phyloP scores from a whole-genome alignment of 345 rosid genomes.

The Nephelium lappaceum region DNA sequence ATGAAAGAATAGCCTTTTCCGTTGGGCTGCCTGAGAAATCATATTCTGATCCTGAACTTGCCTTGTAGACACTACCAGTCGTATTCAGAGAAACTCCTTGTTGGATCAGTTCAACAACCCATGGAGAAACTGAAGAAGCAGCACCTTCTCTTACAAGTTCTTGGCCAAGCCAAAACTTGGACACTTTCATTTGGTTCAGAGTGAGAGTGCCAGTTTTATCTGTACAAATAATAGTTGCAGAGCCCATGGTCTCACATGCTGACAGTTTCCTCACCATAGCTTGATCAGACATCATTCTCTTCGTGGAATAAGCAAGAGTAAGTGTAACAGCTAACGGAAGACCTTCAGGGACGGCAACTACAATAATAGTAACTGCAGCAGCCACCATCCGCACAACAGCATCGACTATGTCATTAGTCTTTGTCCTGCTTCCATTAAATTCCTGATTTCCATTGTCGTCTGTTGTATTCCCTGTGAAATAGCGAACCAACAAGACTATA shows the following conservation, averaged over 20 bases:
- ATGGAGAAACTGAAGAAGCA: constrained; percentile 9
- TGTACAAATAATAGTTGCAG: constrained; percentile 44
- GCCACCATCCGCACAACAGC: constrained; percentile 39
- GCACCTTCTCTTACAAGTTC: neutral
- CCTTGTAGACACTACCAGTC: constrained; percentile 26
- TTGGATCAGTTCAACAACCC: constrained; percentile 31
- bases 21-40: constrained; percentile 45
- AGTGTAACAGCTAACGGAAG: constrained; percentile 46
- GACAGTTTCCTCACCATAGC: constrained; percentile 47
- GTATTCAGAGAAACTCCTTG: constrained; percentile 46
- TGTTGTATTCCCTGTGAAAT: constrained; percentile 41
- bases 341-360: constrained; percentile 51
- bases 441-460: constrained; percentile 34
- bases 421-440: constrained; percentile 29
- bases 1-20: constrained; percentile 48
- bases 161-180: constrained; percentile 37
- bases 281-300: constrained; percentile 46
- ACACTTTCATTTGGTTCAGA: constrained; percentile 39
- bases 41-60: constrained; percentile 15
- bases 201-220: constrained; percentile 56
- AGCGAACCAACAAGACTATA: constrained; percentile 36
- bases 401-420: constrained; percentile 23
- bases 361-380: constrained; percentile 42
- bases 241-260: constrained; percentile 51
- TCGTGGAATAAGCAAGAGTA: constrained; percentile 50